Evolutionary conservation across 2,329 filamentous ascomycete genomes (phyloP), one percentile per base, ranked within the genome.

Genomic region (Cladosporium colombiae): DNA sequence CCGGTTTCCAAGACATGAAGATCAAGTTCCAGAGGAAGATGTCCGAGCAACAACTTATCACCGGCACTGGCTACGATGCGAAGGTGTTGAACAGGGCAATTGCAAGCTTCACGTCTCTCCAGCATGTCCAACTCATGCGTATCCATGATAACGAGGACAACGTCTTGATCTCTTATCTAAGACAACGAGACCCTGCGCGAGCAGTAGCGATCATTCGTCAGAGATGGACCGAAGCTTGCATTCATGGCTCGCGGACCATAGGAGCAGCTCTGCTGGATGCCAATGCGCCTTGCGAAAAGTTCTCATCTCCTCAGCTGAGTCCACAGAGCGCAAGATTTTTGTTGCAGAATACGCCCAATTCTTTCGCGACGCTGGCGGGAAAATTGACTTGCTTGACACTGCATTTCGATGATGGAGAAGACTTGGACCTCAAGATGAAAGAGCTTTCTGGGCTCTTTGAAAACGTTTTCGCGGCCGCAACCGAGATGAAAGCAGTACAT

Each of bases 91-190:
- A 81, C 66, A 81, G 81, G 65, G 86, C 86, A 21, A 82, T 88
- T 68, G 77, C 79, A 37, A 83, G 84, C 1, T 90, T 90, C 71
- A 83, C 81, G 1, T 82, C 82, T 31, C 80, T 91, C 13, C 85
- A 89, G 71, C 85, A 89, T 72, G 82, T 90, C 60, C 87, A 89
- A 67, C 82, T 91, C 16, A 81, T 90, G 29, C 84, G 86, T 6
- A 78, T 89, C 14, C 84, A 87, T 68, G 87, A 89, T 67, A 79
- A 83, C 66, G 81, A 85, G 66, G 87, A 89, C 71, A 81, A 82
- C 56, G 76, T 81, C 25, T 79, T 88, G 16, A 78, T 85, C 55
- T 78, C 81, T 18, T 85, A 84, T 68, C 79, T 88, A 53, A 79
- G 80, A 56, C 77, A 81, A 57, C 80, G 82, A 65, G 61, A 63